Evolutionary conservation across 345 rosid species (phyloP).

Genomic region (Populus davidiana): DNA sequence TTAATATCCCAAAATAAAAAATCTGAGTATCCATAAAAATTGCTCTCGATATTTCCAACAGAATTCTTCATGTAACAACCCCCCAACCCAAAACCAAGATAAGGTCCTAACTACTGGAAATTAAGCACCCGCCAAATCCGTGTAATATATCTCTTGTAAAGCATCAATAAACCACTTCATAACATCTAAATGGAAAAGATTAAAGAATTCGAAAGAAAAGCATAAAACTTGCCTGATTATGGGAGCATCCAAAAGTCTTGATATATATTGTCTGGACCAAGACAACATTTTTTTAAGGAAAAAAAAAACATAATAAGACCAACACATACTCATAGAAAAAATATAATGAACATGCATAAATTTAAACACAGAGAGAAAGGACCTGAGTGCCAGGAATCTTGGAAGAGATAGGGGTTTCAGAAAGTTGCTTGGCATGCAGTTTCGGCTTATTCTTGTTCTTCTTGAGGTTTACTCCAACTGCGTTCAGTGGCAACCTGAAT

Average conservation of each 20-base stretch:
- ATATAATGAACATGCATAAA: background rate
- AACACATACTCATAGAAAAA: constrained; percentile 1
- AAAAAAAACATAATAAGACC: background rate
- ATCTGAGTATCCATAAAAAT: too few relatives aligned
- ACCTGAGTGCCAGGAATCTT: constrained; percentile 88
- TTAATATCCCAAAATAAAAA: too few relatives aligned
- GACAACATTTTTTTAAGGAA: background rate
- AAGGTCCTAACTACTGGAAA: background rate
- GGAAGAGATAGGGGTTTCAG: constrained; percentile 37
- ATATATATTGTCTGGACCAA: constrained; percentile 61
- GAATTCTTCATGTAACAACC: background rate
- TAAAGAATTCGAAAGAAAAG: background rate
- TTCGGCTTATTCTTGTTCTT: constrained; percentile 41
- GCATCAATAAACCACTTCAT: background rate
- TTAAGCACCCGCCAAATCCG: background rate
- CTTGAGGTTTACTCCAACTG: constrained; percentile 53
- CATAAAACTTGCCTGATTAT: constrained; percentile 65
- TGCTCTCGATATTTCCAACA: too few relatives aligned
- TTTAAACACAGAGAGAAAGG: background rate
- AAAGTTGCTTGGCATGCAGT: constrained; percentile 13
- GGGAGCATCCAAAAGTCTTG: constrained; percentile 96
- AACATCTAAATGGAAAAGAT: background rate
- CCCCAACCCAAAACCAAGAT: background rate
- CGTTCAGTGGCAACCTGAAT: constrained; percentile 60
- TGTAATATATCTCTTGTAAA: background rate